Evolutionary conservation across 108 stramenopile genomes (phyloP).

Genomic region (Craspedostauros australis): DNA sequence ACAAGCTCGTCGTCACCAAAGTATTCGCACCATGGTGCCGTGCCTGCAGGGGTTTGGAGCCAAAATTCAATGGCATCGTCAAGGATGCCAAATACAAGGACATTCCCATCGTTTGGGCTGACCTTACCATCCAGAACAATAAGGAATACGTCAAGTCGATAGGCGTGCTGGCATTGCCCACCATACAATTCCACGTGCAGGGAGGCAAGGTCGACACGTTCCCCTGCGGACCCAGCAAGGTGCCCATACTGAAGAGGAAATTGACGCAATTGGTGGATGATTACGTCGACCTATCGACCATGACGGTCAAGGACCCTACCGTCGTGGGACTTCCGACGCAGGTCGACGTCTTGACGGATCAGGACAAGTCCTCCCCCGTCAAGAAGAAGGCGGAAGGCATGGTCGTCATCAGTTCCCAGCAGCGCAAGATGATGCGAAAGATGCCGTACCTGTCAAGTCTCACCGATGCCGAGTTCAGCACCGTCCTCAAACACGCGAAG

Average conservation of each 20-base stretch:
- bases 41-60: constrained; percentile 51
- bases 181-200: constrained; percentile 68
- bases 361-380: neutral
- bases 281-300: constrained; percentile 43
- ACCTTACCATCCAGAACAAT: constrained; percentile 68
- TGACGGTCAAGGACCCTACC: neutral
- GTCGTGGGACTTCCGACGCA: neutral
- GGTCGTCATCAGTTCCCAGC: constrained; percentile 3
- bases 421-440: constrained; percentile 17
- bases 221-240: constrained; percentile 84
- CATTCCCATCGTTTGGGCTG: constrained; percentile 60
- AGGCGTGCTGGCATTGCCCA: constrained; percentile 73
- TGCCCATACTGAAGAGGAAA: constrained; percentile 76
- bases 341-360: neutral
- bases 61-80: constrained; percentile 68
- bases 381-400: constrained; percentile 2
- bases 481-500: constrained; percentile 54
- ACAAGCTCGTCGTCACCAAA: constrained; percentile 76
- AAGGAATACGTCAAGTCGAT: constrained; percentile 71
- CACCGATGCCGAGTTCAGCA: constrained; percentile 59
- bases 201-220: constrained; percentile 61
- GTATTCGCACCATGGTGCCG: constrained; percentile 86
- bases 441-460: constrained; percentile 61
- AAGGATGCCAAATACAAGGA: constrained; percentile 44
- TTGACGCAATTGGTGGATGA: constrained; percentile 55